A percentile compares a stretch with the other conserved stretches of the same genome.
These are phyloP conservation scores for Colletotrichum ledebouriae DNA, from an alignment of 2,329 filamentous ascomycete species.

Conservation along the genomic window DNA sequence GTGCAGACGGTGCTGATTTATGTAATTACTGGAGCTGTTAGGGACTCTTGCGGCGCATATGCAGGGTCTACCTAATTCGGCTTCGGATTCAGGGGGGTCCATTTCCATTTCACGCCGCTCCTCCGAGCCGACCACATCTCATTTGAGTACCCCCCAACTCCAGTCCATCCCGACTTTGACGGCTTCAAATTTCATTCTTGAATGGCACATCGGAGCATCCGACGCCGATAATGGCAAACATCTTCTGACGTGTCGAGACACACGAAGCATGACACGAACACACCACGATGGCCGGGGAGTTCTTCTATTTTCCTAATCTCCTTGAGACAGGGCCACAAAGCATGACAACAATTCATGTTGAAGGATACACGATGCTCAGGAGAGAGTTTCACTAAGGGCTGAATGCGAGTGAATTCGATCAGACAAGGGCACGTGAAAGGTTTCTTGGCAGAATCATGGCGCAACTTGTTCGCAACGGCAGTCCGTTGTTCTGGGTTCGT, in stretches of 20 bases:
- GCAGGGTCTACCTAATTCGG: conserved; percentile 27
- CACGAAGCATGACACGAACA: conserved; percentile 13
- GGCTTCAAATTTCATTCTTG: not conserved
- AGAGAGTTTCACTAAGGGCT: conserved; percentile 3
- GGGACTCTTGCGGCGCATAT: conserved; percentile 6
- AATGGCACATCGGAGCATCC: conserved; percentile 28
- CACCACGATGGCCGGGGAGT: conserved; percentile 14
- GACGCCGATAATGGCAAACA: conserved; percentile 26
- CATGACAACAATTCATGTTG: not conserved
- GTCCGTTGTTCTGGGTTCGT: conserved; percentile 16
- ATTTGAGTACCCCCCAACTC: not conserved
- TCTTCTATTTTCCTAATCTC: conserved; percentile 40
- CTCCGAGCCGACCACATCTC: conserved; percentile 22
- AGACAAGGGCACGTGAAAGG: not conserved
- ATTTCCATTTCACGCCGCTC: conserved; percentile 9
- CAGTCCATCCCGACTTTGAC: conserved; percentile 20
- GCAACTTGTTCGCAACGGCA: not conserved
- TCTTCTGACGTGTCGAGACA: conserved; percentile 36
- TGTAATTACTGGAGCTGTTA: conserved; percentile 4
- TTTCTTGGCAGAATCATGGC: not conserved
- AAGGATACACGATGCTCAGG: conserved; percentile 1
- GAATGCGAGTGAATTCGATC: not conserved
- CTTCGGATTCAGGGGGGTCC: conserved; percentile 15
- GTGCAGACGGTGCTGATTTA: conserved; percentile 20
- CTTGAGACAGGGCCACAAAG: conserved; percentile 34